Percentiles rank a stretch among this genome's conserved stretches.
Conservation (phyloP, 352 stramenopile species). For the Thraustochytrium sp. region DNA sequence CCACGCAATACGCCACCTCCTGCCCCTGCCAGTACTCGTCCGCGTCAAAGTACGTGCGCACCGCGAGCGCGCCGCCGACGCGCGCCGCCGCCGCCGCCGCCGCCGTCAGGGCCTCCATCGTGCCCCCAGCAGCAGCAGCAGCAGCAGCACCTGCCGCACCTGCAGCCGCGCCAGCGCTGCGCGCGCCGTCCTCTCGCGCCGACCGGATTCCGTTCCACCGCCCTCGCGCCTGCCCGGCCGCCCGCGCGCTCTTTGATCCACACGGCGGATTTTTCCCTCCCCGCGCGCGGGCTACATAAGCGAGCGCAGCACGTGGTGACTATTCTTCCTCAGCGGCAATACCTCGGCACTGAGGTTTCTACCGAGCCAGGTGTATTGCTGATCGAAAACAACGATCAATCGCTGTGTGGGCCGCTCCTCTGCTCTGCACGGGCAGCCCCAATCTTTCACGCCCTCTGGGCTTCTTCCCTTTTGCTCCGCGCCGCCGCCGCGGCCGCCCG, state of each 20-base stretch:
- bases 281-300: not conserved
- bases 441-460: constrained; percentile 27
- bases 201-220: not conserved
- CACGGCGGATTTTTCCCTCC: not conserved
- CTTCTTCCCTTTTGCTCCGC: not conserved
- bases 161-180: not conserved
- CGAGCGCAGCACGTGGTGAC: not conserved
- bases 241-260: not conserved
- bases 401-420: constrained; percentile 21
- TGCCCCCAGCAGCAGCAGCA: too few species aligned
- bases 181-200: not conserved
- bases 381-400: constrained; percentile 40
- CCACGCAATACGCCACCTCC: constrained; percentile 71
- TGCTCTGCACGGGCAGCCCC: constrained; percentile 5
- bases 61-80: constrained; percentile 47
- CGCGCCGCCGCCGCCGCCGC: not conserved
- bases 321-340: constrained; percentile 14
- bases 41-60: constrained; percentile 73
- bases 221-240: not conserved
- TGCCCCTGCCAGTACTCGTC: constrained; percentile 81
- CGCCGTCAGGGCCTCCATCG: not conserved
- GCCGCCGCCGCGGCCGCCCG: not conserved
- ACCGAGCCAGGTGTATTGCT: constrained; percentile 34
- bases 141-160: not conserved
- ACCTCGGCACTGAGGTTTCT: constrained; percentile 14